phyloP scores from a whole-genome alignment of 2,329 filamentous ascomycete genomes.

The Trichoderma simmonsii region DNA sequence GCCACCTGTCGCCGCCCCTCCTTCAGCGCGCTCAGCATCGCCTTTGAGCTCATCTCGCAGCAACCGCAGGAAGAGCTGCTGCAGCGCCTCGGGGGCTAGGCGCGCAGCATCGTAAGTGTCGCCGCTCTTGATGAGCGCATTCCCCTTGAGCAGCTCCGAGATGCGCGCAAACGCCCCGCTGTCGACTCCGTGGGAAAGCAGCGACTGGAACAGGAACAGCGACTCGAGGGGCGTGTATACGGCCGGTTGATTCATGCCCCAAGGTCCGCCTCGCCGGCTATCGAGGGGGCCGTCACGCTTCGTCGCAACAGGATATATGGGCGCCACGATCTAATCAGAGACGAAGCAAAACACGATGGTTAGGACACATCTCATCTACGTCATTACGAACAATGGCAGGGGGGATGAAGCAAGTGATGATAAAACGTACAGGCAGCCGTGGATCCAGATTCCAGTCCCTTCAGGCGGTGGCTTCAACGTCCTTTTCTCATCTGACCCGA shows the following conservation, averaged over 20 bases:
- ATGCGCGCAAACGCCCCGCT: conserved; percentile 66
- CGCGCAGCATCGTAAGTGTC: conserved; percentile 69
- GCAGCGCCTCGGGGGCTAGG: conserved; percentile 73
- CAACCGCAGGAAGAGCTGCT: conserved; percentile 72
- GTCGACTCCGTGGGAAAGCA: conserved; percentile 65
- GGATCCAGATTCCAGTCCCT: conserved; percentile 28
- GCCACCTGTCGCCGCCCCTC: conserved; percentile 23
- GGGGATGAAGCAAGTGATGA: conserved; percentile 18
- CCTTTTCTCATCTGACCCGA: conserved; percentile 29
- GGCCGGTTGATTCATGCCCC: conserved; percentile 57
- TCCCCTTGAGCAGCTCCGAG: conserved; percentile 70
- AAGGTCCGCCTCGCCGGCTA: conserved; percentile 52
- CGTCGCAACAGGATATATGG: conserved; percentile 51
- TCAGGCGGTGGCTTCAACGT: conserved; percentile 25
- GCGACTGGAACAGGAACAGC: conserved; percentile 77
- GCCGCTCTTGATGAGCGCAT: conserved; percentile 68
- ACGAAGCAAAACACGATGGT: background rate
- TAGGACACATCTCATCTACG: conserved; percentile 22
- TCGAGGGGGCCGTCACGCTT: conserved; percentile 52
- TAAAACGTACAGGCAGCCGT: conserved; percentile 34
- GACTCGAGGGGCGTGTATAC: conserved; percentile 83
- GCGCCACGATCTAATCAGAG: conserved; percentile 47
- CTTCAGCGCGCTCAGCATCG: conserved; percentile 41
- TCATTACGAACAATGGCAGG: conserved; percentile 24
- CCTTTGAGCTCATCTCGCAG: conserved; percentile 68